Base-by-base conservation (phyloP, 78 protist species). In the Fonticula alba region DNA sequence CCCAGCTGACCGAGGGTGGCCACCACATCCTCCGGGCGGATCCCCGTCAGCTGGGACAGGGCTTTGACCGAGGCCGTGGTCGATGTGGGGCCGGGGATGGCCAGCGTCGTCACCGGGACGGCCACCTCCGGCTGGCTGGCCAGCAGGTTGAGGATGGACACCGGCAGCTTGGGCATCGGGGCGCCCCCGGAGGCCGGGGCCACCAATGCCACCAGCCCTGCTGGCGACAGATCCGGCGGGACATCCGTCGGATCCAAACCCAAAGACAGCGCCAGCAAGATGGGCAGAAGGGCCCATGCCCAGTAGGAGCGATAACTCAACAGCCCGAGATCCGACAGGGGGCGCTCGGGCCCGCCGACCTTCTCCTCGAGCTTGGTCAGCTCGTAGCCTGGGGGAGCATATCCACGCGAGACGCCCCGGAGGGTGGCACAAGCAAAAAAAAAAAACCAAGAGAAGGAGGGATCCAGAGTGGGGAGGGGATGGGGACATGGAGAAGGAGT, bases 311-410 rank as follows among this genome's bases (percentile, higher is more conserved):
- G 69, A 72, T 83, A 93, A 26, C 80, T 33, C 7, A 93, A 64
- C 15, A 70, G 53, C 24, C 99, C 99, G 1, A 95, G 75, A 52
- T 95, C 98, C 0, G 95, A 87, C 20, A 95, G 79, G 0, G 99
- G 99, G 35, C 80, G 78, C 71, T 95, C 99, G 1, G 99, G 99
- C 26, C 95, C 70, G 49, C 99, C 99, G 7, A 88, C 43, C 54
- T 82, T 80, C 24, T 35, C 33, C 57, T 93, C 97, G 20, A 67
- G 64, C 64, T 76, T 71, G 0, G 94, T 76, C 0, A 95, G 73
- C 59, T 82, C 89, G 57, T 95, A 95, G 19, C 84, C 84, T 78
- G 41, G 3, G 22, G 1, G 13, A 40, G 14, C n/a, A 36, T 13
- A 49, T 49, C 26, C 62, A 36, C 24, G 6, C 31, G 41, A 35